These are phyloP conservation scores for Lactarius sanguifluus DNA, from an alignment of 768 basidiomycete species.

Conservation along the genomic window DNA sequence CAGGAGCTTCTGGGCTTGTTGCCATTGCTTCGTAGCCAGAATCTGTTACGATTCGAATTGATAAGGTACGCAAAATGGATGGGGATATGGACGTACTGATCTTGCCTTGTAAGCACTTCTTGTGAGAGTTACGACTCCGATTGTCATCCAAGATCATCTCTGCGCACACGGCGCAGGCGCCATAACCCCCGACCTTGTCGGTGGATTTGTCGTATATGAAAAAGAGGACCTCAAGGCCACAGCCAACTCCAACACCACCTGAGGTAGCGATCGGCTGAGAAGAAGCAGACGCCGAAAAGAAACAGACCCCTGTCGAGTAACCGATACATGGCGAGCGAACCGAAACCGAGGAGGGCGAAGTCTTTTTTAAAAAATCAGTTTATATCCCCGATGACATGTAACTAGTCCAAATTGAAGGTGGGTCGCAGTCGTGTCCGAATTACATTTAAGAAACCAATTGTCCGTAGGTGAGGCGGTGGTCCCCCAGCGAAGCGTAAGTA, in stretches of 20 bases:
- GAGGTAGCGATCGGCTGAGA: too few relatives aligned
- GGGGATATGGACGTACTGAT: slow-evolving; percentile 9
- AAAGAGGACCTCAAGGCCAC: slow-evolving; percentile 15
- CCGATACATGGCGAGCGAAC: slow-evolving; percentile 8
- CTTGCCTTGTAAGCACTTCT: slow-evolving; percentile 9
- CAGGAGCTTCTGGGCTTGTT: slow-evolving; percentile 4
- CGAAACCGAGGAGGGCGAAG: slow-evolving; percentile 12
- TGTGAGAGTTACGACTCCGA: slow-evolving; percentile 5
- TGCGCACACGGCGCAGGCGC: slow-evolving; percentile 4
- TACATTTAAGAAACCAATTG: too few relatives aligned
- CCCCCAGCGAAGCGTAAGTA: too few relatives aligned
- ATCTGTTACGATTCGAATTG: background rate
- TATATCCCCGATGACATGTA: too few relatives aligned
- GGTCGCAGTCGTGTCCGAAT: too few relatives aligned
- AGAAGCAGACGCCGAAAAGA: background rate
- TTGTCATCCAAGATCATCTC: slow-evolving; percentile 17
- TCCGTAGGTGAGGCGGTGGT: too few relatives aligned
- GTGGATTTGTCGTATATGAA: slow-evolving; percentile 21
- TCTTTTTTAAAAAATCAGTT: too few relatives aligned
- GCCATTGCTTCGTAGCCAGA: slow-evolving; percentile 12
- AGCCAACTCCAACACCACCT: slow-evolving; percentile 13
- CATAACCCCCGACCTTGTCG: slow-evolving; percentile 14
- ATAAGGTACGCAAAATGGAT: background rate
- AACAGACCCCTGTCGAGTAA: slow-evolving; percentile 15
- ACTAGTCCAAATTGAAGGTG: too few relatives aligned